phyloP scores from a whole-genome alignment of 306 rosid genomes.

The Lagenaria siceraria region DNA sequence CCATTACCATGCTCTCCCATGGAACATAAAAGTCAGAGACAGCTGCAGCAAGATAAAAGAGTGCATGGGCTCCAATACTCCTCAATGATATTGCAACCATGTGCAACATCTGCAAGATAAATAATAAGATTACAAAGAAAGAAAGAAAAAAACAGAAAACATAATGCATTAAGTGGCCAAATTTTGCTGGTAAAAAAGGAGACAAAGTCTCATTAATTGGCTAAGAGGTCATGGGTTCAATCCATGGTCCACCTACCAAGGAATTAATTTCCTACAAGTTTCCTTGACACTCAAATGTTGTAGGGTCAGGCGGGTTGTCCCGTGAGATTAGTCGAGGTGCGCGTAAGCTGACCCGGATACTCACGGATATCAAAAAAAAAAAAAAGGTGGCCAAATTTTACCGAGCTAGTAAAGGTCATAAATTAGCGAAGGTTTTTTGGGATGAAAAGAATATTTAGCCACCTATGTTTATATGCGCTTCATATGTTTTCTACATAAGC shows the following conservation, averaged over 20 bases:
- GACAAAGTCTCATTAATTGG: no score
- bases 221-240: no score
- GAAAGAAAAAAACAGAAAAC: not conserved
- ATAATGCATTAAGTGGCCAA: not conserved
- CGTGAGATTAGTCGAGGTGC: no score
- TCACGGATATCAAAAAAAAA: no score
- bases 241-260: no score
- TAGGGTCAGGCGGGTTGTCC: no score
- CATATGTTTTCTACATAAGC: not conserved
- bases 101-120: slow-evolving; percentile 50
- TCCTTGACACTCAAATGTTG: no score
- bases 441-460: not conserved
- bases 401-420: not conserved
- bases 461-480: not conserved
- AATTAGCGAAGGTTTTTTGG: not conserved
- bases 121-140: not conserved
- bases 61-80: slow-evolving; percentile 39
- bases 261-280: no score
- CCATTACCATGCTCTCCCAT: slow-evolving; percentile 84
- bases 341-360: no score
- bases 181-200: no score
- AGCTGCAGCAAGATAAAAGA: slow-evolving; percentile 96
- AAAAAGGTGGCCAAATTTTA: not conserved
- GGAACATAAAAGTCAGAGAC: slow-evolving; percentile 90
- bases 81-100: slow-evolving; percentile 38